Evolutionary conservation across 306 rosid species (phyloP).

Genomic region (Heteromeles arbutifolia): DNA sequence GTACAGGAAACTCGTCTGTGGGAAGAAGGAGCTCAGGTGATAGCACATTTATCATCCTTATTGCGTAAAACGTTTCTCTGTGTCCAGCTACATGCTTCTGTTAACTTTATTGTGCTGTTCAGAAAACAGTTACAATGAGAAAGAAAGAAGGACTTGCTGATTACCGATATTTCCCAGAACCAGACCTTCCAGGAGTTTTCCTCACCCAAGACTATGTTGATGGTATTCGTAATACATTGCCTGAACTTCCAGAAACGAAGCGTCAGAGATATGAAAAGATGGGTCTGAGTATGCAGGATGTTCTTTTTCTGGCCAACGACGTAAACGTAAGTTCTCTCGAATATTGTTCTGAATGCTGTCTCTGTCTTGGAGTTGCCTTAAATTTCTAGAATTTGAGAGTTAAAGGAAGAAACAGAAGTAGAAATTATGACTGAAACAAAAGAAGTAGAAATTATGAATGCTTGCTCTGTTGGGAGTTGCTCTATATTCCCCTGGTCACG

Average conservation of each 20-base stretch:
- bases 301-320: constrained; percentile 83
- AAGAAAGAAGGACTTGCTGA: constrained; percentile 97
- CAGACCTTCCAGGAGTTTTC: constrained; percentile 80
- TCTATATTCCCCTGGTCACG: background rate
- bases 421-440: background rate
- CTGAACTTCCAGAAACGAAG: constrained; percentile 92
- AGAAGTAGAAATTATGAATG: background rate
- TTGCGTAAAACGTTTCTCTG: constrained; percentile 7
- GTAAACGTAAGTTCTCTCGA: constrained; percentile 52
- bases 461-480: background rate
- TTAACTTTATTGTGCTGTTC: constrained; percentile 13
- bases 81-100: constrained; percentile 17
- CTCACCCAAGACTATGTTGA: constrained; percentile 70
- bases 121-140: constrained; percentile 94
- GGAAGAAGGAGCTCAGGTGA: constrained; percentile 93
- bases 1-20: constrained; percentile 89
- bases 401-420: background rate
- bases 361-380: background rate
- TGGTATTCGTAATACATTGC: constrained; percentile 49
- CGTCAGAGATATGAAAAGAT: constrained; percentile 74
- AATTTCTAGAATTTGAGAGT: background rate
- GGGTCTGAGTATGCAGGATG: constrained; percentile 93
- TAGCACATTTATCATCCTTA: background rate
- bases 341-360: background rate
- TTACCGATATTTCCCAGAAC: constrained; percentile 96